Percentiles rank a stretch among this genome's conserved stretches.
phyloP scores from a whole-genome alignment of 768 basidiomycete genomes.

The Gloeopeniophorella convolvens region DNA sequence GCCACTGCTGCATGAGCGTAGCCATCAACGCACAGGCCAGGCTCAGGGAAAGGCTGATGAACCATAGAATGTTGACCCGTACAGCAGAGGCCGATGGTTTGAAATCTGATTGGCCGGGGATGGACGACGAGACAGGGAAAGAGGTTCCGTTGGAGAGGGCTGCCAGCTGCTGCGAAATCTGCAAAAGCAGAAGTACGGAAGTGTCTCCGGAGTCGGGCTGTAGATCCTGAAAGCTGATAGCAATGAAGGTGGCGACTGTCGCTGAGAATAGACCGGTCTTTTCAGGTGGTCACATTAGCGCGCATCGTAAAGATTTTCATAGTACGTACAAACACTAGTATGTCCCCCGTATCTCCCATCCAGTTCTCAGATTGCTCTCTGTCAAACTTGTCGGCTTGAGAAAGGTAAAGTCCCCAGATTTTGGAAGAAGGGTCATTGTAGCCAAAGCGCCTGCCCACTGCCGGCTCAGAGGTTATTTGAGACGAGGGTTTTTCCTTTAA shows the following conservation, averaged over 20 bases:
- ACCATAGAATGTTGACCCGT: conserved; percentile 18
- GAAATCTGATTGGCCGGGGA: background rate
- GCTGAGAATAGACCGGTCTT: conserved; percentile 27
- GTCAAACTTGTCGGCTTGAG: too few relatives aligned
- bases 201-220: conserved; percentile 11
- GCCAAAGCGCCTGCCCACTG: too few relatives aligned
- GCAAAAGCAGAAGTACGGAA: conserved; percentile 9
- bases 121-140: background rate
- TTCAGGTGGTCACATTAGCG: background rate
- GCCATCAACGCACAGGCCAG: conserved; percentile 15
- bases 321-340: too few relatives aligned
- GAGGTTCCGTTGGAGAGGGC: background rate
- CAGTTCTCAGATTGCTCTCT: too few relatives aligned
- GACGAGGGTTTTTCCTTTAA: too few relatives aligned
- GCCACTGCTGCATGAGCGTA: conserved; percentile 20
- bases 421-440: too few relatives aligned
- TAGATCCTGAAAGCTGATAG: conserved; percentile 19
- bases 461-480: too few relatives aligned
- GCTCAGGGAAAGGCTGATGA: conserved; percentile 11
- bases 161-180: conserved; percentile 15
- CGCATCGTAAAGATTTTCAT: too few relatives aligned
- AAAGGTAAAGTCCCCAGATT: too few relatives aligned
- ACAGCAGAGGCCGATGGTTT: background rate
- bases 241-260: conserved; percentile 19
- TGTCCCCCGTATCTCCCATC: too few relatives aligned